These are phyloP conservation scores for Nitzschia sp. DNA, from an alignment of 108 stramenopile genomes.

Conservation along the genomic window DNA sequence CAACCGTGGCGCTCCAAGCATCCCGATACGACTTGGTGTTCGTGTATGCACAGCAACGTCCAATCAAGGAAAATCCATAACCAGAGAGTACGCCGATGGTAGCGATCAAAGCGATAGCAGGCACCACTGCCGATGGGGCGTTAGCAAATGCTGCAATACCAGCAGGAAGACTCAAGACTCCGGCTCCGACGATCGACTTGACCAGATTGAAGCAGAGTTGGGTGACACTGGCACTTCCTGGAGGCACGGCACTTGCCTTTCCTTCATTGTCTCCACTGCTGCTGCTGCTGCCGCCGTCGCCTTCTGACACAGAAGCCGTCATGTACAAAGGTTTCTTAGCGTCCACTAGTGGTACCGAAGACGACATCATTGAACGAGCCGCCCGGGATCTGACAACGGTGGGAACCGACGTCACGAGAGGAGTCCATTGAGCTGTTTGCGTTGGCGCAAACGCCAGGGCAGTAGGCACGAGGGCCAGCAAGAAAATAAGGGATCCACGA, in stretches of 20 bases:
- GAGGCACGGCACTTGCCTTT: slow-evolving; percentile 28
- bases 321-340: slow-evolving; percentile 14
- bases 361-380: not conserved
- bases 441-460: slow-evolving; percentile 1
- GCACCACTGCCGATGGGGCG: slow-evolving; percentile 84
- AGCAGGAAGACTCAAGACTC: slow-evolving; percentile 90
- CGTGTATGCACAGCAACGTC: slow-evolving; percentile 80
- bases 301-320: slow-evolving; percentile 10
- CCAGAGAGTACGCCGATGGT: slow-evolving; percentile 82
- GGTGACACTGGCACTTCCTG: slow-evolving; percentile 68
- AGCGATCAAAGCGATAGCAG: slow-evolving; percentile 76
- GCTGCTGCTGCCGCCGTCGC: not conserved
- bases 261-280: slow-evolving; percentile 64
- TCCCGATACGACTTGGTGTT: slow-evolving; percentile 87
- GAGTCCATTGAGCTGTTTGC: not conserved
- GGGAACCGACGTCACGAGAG: not conserved
- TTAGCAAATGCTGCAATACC: slow-evolving; percentile 94
- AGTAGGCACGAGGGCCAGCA: not conserved
- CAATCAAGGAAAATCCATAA: slow-evolving; percentile 91
- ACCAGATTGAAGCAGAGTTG: slow-evolving; percentile 58
- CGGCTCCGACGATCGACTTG: slow-evolving; percentile 88
- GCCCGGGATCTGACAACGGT: too few relatives aligned
- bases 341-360: not conserved
- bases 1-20: slow-evolving; percentile 90
- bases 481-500: not conserved